Conservation (phyloP, 202 grass and related monocot genomes). For the Hordeum pubiflorum region DNA sequence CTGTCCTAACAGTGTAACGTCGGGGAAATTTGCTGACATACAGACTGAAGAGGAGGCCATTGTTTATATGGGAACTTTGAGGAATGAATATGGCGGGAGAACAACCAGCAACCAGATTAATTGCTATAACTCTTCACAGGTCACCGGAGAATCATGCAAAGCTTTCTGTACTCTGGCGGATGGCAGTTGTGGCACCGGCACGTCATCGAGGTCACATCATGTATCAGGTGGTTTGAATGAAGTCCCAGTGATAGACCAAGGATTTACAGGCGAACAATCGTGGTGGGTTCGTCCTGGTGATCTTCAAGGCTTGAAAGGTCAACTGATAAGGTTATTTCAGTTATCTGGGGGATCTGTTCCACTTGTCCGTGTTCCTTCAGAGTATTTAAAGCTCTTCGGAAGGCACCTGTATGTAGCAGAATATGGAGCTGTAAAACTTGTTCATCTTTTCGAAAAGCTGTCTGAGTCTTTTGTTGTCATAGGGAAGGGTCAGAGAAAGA, state of each 20-base stretch:
- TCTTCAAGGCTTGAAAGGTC: conserved; percentile 86
- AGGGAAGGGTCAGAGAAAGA: conserved; percentile 73
- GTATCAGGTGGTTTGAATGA: conserved; percentile 39
- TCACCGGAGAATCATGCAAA: conserved; percentile 38
- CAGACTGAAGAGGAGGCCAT: conserved; percentile 87
- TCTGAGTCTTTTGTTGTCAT: conserved; percentile 64
- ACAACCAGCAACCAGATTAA: conserved; percentile 32
- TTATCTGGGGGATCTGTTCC: conserved; percentile 74
- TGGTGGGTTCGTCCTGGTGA: conserved; percentile 95
- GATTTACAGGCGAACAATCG: conserved; percentile 44
- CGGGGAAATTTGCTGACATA: conserved; percentile 30
- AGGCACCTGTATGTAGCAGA: conserved; percentile 77
- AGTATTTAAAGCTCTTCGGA: conserved; percentile 83
- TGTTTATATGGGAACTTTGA: conserved; percentile 62
- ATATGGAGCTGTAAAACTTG: conserved; percentile 73
- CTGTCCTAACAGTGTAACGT: conserved; percentile 22
- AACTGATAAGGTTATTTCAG: conserved; percentile 68
- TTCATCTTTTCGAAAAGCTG: conserved; percentile 78
- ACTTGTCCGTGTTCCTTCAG: conserved; percentile 76
- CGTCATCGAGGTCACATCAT: conserved; percentile 44
- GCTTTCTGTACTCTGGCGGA: conserved; percentile 32
- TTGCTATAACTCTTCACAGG: conserved; percentile 36
- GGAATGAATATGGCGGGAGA: conserved; percentile 37
- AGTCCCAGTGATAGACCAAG: conserved; percentile 35
- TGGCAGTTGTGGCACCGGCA: conserved; percentile 43